A percentile compares a stretch with the other conserved stretches of the same genome.
phyloP scores from a whole-genome alignment of 805 yeast species.

The Ogataea degrootiae region DNA sequence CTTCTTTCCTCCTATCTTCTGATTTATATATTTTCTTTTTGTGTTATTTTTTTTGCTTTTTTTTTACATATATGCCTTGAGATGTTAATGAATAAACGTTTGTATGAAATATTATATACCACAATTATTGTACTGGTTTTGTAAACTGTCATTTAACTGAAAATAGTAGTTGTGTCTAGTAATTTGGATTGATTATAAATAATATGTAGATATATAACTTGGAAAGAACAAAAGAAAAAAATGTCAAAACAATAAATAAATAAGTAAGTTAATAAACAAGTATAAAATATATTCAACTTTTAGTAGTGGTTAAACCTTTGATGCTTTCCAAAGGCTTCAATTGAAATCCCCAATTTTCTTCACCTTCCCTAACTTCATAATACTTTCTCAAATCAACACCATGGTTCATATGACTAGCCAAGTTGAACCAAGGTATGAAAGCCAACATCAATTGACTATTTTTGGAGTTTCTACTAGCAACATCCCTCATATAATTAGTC shows the following conservation, averaged over 20 bases:
- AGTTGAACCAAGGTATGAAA: slow-evolving; percentile 77
- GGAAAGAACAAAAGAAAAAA: background rate
- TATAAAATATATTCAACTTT: background rate
- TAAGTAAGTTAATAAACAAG: slow-evolving; percentile 5
- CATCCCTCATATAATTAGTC: slow-evolving; percentile 65
- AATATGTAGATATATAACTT: background rate
- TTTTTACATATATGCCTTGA: background rate
- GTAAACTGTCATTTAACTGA: too few relatives aligned
- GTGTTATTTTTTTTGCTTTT: background rate
- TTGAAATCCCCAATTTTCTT: slow-evolving; percentile 53
- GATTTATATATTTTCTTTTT: background rate
- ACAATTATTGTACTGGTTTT: background rate
- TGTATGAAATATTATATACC: too few relatives aligned
- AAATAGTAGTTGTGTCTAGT: too few relatives aligned
- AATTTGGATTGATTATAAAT: background rate
- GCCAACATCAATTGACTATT: slow-evolving; percentile 57
- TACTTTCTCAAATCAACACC: slow-evolving; percentile 67
- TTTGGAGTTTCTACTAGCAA: slow-evolving; percentile 74
- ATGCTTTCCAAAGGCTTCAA: slow-evolving; percentile 27
- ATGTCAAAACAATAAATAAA: slow-evolving; percentile 4
- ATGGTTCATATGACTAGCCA: slow-evolving; percentile 76
- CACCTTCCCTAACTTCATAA: slow-evolving; percentile 52
- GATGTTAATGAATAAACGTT: too few relatives aligned
- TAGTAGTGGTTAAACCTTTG: too few relatives aligned
- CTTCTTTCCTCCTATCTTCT: background rate